Evolutionary conservation across 2,329 filamentous ascomycete genomes (phyloP), one percentile per base, ranked within the genome.

Genomic region (Penicillium aurantiogriseum): DNA sequence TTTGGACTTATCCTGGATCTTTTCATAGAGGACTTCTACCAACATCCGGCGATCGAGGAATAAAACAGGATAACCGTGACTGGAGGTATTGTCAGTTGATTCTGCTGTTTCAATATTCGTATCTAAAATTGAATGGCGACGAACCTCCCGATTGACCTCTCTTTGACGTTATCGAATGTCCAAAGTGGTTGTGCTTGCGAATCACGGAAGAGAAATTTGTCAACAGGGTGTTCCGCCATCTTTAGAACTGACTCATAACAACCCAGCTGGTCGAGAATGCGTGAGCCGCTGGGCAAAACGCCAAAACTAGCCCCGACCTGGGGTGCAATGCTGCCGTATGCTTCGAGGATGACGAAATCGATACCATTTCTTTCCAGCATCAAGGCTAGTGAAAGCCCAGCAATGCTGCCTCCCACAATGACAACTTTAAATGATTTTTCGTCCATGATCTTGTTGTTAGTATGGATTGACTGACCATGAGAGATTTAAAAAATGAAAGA

Each of bases 201-300:
- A 54, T 63, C 49, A 6, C 55, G 44, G 33, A 63, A 61, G 2
- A 2, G 5, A 11, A 59, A 19, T 44, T 29, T 58, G 4, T 63
- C 50, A 3, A 64, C 54, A 2, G 60, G 58, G 23, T 56, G 40
- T 46, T 53, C 48, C 1, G 55, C 55, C 38, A 15, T 56, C 27
- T 53, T 29, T 7, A 59, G 7, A 43, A 72, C 62, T 9, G 61
- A 44, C 7, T 74, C 69, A 19, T 59, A 76, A 33, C 71, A 65
- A 0, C 78, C 80, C 0, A 84, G 61, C 64, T 84, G 82, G 49
- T 83, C 81, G 0, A 83, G 63, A 9, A 83, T 76, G 0, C 78
- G 71, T 3, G 71, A 57, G 0, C 79, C 78, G n/a, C 77, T 74
- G 0, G 81, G 70, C 0, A 75, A 60, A 0, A 83, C 59, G 3